Evolutionary conservation across 345 rosid genomes (phyloP).

Genomic region (Populus davidiana): DNA sequence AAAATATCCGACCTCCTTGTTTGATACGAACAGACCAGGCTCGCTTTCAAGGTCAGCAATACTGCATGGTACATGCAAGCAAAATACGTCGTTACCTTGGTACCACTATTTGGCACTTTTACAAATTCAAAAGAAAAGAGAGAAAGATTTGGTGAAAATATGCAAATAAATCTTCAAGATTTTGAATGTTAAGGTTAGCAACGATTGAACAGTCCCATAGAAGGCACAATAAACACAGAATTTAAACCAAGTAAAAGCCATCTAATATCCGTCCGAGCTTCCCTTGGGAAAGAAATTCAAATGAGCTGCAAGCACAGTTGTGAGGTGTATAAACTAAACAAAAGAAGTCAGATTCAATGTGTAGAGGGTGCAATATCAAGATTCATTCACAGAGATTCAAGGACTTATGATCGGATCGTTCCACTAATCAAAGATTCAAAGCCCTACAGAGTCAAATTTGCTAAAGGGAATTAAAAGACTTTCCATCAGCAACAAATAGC

Average conservation of each 20-base stretch:
- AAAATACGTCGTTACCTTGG: constrained; percentile 1
- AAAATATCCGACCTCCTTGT: constrained; percentile 62
- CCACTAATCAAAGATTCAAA: neutral
- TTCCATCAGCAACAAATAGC: too few relatives aligned
- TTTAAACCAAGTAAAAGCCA: neutral
- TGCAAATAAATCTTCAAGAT: neutral
- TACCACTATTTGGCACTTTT: neutral
- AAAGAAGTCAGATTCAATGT: neutral
- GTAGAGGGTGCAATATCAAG: neutral
- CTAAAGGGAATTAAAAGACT: too few relatives aligned
- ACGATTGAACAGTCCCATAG: neutral
- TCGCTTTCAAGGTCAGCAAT: constrained; percentile 84
- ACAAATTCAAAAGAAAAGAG: neutral
- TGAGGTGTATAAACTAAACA: neutral
- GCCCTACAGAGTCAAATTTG: neutral
- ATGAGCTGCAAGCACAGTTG: neutral
- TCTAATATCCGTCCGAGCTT: neutral
- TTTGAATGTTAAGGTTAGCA: neutral
- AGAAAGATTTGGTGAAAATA: neutral
- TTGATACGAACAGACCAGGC: constrained; percentile 67
- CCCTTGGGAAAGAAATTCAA: neutral
- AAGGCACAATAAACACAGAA: neutral
- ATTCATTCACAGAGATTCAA: neutral
- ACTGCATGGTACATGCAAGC: constrained; percentile 39
- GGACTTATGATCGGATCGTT: neutral